Conservation (phyloP, 805 yeast species). For the Schwanniomyces vanrijiae region DNA sequence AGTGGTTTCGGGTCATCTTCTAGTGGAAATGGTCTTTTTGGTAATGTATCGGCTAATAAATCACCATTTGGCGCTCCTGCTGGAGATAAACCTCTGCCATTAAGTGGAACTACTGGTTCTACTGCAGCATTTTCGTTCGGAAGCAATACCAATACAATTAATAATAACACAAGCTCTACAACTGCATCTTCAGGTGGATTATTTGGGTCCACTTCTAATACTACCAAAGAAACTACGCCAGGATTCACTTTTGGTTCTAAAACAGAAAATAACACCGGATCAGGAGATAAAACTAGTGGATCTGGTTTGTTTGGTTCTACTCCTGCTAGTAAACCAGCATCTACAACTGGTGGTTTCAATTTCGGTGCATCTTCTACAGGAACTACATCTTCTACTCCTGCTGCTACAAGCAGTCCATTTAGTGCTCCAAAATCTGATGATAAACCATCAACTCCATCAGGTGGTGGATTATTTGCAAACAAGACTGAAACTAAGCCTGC, state of each 20-base stretch:
- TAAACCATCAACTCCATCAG: constrained; percentile 2
- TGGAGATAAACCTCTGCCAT: background rate
- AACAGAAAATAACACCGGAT: background rate
- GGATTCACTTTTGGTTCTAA: constrained; percentile 6
- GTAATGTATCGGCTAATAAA: background rate
- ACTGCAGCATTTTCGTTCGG: constrained; percentile 8
- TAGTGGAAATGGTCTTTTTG: constrained; percentile 18
- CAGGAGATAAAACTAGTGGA: constrained; percentile 3
- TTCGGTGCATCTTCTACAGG: constrained; percentile 7
- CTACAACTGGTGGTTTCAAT: background rate
- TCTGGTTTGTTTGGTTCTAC: background rate
- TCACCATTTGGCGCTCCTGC: background rate
- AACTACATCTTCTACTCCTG: background rate
- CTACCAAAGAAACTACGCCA: constrained; percentile 5
- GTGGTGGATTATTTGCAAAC: constrained; percentile 14
- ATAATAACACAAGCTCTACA: constrained; percentile 2
- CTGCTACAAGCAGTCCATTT: background rate
- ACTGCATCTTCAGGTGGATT: constrained; percentile 7
- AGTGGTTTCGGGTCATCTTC: constrained; percentile 1
- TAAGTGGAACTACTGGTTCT: background rate
- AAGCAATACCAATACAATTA: background rate
- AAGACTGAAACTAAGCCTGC: constrained; percentile 3
- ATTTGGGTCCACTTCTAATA: constrained; percentile 6
- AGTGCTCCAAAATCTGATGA: background rate
- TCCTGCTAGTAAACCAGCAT: background rate